Percentiles rank a stretch among this genome's conserved stretches.
These are phyloP conservation scores for Fragilariopsis cylindrus DNA, from an alignment of 108 stramenopile genomes.

Conservation along the genomic window DNA sequence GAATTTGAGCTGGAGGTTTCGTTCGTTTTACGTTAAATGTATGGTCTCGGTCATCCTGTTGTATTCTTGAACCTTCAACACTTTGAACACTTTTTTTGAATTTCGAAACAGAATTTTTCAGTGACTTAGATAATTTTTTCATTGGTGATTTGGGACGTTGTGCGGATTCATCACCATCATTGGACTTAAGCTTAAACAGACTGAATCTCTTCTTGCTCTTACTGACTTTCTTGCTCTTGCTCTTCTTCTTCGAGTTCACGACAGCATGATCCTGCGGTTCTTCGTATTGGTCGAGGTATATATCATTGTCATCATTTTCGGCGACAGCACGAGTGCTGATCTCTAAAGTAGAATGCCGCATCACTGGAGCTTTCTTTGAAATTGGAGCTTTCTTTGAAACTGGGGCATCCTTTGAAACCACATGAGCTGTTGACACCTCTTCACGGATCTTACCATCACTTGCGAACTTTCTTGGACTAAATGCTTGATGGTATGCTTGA, in stretches of 20 bases:
- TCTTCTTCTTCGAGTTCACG: not conserved
- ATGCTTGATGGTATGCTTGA: not conserved
- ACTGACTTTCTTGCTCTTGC: constrained; percentile 1
- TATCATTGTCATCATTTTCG: no score
- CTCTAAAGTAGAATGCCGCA: no score
- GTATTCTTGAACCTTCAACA: constrained; percentile 3
- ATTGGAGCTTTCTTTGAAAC: no score
- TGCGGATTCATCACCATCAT: no score
- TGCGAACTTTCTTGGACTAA: not conserved
- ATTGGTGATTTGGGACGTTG: no score
- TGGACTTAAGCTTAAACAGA: not conserved
- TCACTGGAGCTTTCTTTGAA: no score
- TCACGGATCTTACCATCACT: not conserved
- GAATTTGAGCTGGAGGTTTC: no score
- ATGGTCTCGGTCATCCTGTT: not conserved
- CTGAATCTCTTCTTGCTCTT: not conserved
- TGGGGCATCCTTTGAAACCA: no score
- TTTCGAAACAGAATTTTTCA: not conserved
- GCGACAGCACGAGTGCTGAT: no score
- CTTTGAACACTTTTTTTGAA: not conserved
- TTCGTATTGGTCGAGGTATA: not conserved
- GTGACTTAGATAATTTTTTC: not conserved
- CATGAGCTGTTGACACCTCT: no score
- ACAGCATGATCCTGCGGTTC: not conserved
- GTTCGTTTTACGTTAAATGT: no score